Base-by-base conservation (phyloP, 257 asterid genomes). In the Eucommia ulmoides region DNA sequence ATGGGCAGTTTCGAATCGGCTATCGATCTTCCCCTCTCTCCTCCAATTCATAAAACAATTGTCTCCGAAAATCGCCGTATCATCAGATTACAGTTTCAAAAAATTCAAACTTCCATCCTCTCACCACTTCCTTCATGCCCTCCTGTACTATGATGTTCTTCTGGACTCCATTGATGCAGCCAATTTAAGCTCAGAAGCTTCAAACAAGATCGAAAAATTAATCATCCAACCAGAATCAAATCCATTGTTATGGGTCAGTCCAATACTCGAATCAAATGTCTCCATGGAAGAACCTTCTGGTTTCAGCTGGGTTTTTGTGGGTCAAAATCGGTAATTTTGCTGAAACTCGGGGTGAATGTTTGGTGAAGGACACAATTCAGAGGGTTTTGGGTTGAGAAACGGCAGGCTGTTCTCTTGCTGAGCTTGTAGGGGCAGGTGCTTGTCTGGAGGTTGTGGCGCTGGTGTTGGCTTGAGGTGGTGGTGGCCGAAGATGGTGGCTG, bases 261-360 rank as follows among this genome's bases (percentile, higher is more conserved):
- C 55, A 55, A 20, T 65, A 45, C 19, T 74, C 82, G 0, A 47
- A 61, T 51, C 58, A 33, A 48, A 61, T 69, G 59, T 75, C 75
- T 1, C 70, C 82, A 0, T 68, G 69, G 66, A 61, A 60, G 38
- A 63, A 54, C 59, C 70, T 78, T 8, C 62, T 78, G 16, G 54
- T 64, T 4, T 64, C 82, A 19, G 73, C 79, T 2, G 79, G 86
- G 12, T 72, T 74, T 55, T 54, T 53, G 11, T 58, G 77, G 0
- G 41, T 63, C 18, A 33, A 73, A 0, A 49, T 69, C 38, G 74
- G 86, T 61, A 66, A 45, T 53, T 64, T 74, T 29, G 56, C 75
- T 3, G 80, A 74, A 61, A 56, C 79, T 10, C 86, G 74, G 47
- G 86, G 80, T 10, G 79, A 74, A 22, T 74, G 77, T 21, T 45